A percentile compares a stretch with the other conserved stretches of the same genome.
These are phyloP conservation scores for Chamaecyparis obtusa DNA, from an alignment of 75 land plant species.

Conservation along the genomic window DNA sequence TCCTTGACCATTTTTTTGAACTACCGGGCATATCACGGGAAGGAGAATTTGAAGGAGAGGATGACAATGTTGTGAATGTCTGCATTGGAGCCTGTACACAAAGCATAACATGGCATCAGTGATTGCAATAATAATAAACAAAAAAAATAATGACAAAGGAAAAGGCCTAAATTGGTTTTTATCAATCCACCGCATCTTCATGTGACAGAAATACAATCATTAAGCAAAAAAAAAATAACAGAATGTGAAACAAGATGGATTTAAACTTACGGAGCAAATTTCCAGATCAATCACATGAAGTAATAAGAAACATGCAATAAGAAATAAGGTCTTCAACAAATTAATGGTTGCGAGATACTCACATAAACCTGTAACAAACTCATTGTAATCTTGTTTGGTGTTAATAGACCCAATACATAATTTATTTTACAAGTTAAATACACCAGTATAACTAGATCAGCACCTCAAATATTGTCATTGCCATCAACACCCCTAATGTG, in stretches of 20 bases:
- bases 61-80: slow-evolving; percentile 6
- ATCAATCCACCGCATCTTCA: background rate
- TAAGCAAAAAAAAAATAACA: background rate
- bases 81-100: background rate
- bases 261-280: background rate
- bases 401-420: background rate
- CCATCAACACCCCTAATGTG: background rate
- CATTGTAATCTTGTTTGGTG: background rate
- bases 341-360: background rate
- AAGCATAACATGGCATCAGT: background rate
- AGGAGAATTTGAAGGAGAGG: slow-evolving; percentile 12
- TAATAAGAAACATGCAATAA: background rate
- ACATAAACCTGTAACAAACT: background rate
- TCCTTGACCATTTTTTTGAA: background rate
- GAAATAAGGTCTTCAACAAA: background rate
- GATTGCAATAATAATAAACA: background rate
- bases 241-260: background rate
- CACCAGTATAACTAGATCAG: background rate
- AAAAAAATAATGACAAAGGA: background rate
- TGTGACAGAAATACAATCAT: background rate
- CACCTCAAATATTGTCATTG: background rate
- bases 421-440: background rate
- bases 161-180: background rate
- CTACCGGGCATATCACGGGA: background rate
- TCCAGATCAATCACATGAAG: background rate